Conservation (phyloP, 1,284 basidiomycete species). For the Vanrija sp. region DNA sequence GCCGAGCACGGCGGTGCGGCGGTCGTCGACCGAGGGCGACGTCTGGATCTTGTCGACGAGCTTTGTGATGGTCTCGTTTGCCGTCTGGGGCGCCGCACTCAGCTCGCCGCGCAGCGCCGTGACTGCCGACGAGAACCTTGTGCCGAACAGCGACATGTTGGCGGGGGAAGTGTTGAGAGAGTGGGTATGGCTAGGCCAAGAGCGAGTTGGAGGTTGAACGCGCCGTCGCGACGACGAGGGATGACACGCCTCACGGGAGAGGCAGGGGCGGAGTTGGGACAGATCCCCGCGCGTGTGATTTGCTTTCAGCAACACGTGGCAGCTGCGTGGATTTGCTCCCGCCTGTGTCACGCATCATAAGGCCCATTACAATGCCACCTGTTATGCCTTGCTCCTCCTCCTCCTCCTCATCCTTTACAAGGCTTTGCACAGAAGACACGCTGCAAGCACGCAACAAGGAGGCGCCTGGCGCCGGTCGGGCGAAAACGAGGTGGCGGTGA, state of each 20-base stretch:
- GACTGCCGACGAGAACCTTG: slow-evolving; percentile 45
- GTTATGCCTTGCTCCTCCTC: too few species aligned
- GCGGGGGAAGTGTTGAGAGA: background rate
- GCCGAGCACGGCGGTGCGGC: slow-evolving; percentile 83
- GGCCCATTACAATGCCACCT: too few species aligned
- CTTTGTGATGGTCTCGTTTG: slow-evolving; percentile 76
- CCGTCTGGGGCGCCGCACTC: slow-evolving; percentile 61
- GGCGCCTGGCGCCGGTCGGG: too few species aligned
- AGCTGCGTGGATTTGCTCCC: background rate
- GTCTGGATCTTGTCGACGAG: slow-evolving; percentile 85
- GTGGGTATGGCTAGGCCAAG: background rate
- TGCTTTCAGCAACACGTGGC: background rate
- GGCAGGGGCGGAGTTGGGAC: too few species aligned
- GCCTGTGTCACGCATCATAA: too few species aligned
- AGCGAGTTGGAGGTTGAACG: too few species aligned
- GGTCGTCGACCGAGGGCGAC: slow-evolving; percentile 77
- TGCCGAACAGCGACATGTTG: slow-evolving; percentile 21
- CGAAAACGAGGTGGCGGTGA: too few species aligned
- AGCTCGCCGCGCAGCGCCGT: slow-evolving; percentile 47
- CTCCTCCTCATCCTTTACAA: too few species aligned
- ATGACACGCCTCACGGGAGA: too few species aligned
- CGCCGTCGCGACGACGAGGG: too few species aligned
- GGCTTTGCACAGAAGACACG: too few species aligned
- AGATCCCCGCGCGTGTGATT: background rate
- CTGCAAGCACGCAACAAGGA: too few species aligned